These are phyloP conservation scores for Melampsora larici-populina DNA, from an alignment of 1,284 basidiomycete species.

Conservation along the genomic window DNA sequence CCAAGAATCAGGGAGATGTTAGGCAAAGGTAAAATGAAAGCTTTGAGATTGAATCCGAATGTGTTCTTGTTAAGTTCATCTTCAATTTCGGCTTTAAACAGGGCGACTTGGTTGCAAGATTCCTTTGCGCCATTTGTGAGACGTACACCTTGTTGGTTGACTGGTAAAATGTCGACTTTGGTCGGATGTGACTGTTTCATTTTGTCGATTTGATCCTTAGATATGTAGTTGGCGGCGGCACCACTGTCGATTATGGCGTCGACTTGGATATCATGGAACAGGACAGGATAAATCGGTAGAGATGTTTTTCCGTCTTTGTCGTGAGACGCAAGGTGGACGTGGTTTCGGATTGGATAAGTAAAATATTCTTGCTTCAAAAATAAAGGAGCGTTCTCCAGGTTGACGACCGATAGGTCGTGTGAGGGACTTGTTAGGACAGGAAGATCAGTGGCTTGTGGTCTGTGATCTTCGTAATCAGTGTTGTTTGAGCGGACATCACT, in stretches of 20 bases:
- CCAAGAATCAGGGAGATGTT: constrained; percentile 6
- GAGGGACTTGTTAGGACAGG: no score
- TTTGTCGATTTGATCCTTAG: background rate
- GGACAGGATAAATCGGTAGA: no score
- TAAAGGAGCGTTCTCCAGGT: no score
- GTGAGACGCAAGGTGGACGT: no score
- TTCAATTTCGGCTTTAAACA: background rate
- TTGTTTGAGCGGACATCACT: no score
- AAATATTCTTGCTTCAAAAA: no score
- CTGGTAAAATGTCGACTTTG: background rate
- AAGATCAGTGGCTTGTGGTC: no score
- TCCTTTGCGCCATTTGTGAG: background rate
- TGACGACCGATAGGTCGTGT: no score
- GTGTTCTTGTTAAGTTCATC: background rate
- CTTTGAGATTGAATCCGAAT: background rate
- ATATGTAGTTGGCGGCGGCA: background rate
- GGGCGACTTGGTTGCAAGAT: background rate
- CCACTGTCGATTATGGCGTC: constrained; percentile 8
- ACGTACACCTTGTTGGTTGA: background rate
- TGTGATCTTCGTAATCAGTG: no score
- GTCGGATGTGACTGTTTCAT: background rate
- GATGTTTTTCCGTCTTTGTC: no score
- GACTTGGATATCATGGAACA: background rate
- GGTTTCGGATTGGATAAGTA: no score
- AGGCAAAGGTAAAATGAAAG: background rate